phyloP scores from a whole-genome alignment of 2,329 filamentous ascomycete genomes.

The Cercospora canescens region DNA sequence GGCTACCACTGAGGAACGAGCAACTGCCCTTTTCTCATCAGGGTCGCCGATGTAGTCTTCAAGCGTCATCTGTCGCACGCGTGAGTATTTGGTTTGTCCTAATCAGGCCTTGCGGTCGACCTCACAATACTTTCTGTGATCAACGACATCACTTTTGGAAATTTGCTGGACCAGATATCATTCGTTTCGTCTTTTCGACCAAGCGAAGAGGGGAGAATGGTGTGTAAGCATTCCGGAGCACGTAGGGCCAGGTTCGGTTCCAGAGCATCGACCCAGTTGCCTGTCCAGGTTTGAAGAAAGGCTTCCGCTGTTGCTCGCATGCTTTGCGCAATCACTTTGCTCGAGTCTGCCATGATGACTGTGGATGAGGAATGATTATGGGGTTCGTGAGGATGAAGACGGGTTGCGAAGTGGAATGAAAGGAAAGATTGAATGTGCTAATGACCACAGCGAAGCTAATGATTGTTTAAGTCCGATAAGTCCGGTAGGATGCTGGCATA shows the following conservation, averaged over 20 bases:
- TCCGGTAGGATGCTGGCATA: too few species aligned
- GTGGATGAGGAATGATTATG: not conserved
- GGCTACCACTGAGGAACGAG: constrained; percentile 18
- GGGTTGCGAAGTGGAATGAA: not conserved
- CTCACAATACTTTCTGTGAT: constrained; percentile 18
- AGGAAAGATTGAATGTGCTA: too few species aligned
- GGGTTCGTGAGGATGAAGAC: not conserved
- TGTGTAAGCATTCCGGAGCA: constrained; percentile 20
- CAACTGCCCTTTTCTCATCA: constrained; percentile 13
- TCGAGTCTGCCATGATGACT: not conserved
- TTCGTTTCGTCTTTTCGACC: constrained; percentile 7
- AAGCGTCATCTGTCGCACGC: constrained; percentile 21
- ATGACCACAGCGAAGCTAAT: too few species aligned
- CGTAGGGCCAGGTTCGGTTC: constrained; percentile 13
- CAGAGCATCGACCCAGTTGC: constrained; percentile 18
- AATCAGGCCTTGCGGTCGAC: not conserved
- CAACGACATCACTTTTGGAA: constrained; percentile 15
- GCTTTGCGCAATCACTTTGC: constrained; percentile 3
- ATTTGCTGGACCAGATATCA: constrained; percentile 19
- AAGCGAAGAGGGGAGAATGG: constrained; percentile 16
- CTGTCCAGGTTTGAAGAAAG: constrained; percentile 24
- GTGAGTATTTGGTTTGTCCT: not conserved
- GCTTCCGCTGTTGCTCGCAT: constrained; percentile 24
- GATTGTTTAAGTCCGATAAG: too few species aligned
- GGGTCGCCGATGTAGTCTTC: constrained; percentile 23